phyloP scores from a whole-genome alignment of 2,329 filamentous ascomycete genomes.

The Periconia digitata region DNA sequence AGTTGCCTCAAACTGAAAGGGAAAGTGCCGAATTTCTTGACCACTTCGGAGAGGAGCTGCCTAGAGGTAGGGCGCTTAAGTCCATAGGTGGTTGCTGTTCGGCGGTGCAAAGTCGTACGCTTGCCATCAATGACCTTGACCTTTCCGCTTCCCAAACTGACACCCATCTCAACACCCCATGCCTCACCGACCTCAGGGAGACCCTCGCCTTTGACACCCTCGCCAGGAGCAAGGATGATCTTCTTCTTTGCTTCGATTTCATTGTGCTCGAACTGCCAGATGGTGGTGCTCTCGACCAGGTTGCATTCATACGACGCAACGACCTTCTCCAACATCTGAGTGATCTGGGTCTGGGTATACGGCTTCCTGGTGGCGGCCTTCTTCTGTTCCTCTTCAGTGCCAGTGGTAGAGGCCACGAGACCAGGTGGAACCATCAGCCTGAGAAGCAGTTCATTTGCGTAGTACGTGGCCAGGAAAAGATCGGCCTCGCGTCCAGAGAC shows the following conservation, averaged over 20 bases:
- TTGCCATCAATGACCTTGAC: slow-evolving; percentile 83
- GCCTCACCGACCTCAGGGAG: slow-evolving; percentile 86
- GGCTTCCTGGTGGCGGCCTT: slow-evolving; percentile 80
- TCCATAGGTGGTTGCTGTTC: slow-evolving; percentile 86
- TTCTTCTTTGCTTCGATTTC: slow-evolving; percentile 99
- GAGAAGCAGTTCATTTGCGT: slow-evolving; percentile 92
- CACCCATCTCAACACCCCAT: slow-evolving; percentile 95
- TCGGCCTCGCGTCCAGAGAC: slow-evolving; percentile 80
- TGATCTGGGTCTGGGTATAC: slow-evolving; percentile 84
- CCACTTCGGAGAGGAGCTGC: slow-evolving; percentile 88
- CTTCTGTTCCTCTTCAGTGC: slow-evolving; percentile 92
- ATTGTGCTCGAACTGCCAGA: slow-evolving; percentile 94
- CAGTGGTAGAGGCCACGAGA: slow-evolving; percentile 71
- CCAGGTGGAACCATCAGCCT: slow-evolving; percentile 91
- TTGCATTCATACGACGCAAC: slow-evolving; percentile 88
- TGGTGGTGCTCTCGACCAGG: slow-evolving; percentile 96
- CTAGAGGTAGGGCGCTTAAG: slow-evolving; percentile 93
- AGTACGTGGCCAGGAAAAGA: slow-evolving; percentile 86
- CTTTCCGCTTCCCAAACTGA: slow-evolving; percentile 89
- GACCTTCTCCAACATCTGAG: slow-evolving; percentile 84
- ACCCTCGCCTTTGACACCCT: slow-evolving; percentile 90
- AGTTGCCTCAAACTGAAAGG: slow-evolving; percentile 97
- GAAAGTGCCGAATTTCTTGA: slow-evolving; percentile 97
- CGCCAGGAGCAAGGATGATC: slow-evolving; percentile 86
- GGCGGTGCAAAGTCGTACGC: slow-evolving; percentile 86